Percentiles rank a stretch among this genome's conserved stretches.
phyloP scores from a whole-genome alignment of 2,329 filamentous ascomycete genomes.

The Pseudocercospora macadamiae region DNA sequence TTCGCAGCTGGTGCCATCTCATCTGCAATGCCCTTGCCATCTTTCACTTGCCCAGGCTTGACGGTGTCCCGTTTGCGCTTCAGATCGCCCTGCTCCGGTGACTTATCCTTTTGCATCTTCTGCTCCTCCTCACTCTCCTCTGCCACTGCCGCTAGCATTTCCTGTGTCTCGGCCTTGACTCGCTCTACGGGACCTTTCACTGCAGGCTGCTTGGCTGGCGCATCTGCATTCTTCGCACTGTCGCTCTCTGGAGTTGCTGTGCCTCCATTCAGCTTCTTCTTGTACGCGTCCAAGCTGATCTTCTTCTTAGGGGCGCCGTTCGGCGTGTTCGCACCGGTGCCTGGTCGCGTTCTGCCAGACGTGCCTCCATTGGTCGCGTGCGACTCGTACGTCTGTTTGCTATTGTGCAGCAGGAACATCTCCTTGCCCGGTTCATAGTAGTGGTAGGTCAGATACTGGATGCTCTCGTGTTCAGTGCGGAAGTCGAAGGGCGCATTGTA shows the following conservation, averaged over 20 bases:
- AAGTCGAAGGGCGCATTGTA: constrained; percentile 55
- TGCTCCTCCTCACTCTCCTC: constrained; percentile 23
- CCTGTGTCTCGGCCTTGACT: constrained; percentile 37
- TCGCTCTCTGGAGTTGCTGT: constrained; percentile 33
- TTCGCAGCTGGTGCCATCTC: constrained; percentile 10
- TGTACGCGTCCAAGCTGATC: constrained; percentile 64
- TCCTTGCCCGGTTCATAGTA: constrained; percentile 57
- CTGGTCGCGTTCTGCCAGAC: constrained; percentile 32
- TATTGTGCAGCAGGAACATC: constrained; percentile 35
- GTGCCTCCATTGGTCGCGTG: constrained; percentile 29
- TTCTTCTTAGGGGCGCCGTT: constrained; percentile 58
- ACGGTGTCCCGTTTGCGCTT: constrained; percentile 33
- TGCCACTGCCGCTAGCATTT: constrained; percentile 34
- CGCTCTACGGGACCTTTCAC: constrained; percentile 38
- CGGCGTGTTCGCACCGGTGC: constrained; percentile 46
- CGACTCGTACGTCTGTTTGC: constrained; percentile 32
- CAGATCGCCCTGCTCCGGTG: constrained; percentile 27
- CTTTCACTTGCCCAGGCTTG: not conserved
- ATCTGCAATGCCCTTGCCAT: constrained; percentile 4
- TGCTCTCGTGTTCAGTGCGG: constrained; percentile 56
- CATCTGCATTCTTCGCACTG: constrained; percentile 20
- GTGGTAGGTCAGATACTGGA: constrained; percentile 66
- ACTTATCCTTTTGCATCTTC: constrained; percentile 18
- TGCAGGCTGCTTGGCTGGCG: constrained; percentile 31
- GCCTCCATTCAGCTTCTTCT: constrained; percentile 51